Conservation (phyloP, 108 stramenopile species). For the Fragilariopsis cylindrus region DNA sequence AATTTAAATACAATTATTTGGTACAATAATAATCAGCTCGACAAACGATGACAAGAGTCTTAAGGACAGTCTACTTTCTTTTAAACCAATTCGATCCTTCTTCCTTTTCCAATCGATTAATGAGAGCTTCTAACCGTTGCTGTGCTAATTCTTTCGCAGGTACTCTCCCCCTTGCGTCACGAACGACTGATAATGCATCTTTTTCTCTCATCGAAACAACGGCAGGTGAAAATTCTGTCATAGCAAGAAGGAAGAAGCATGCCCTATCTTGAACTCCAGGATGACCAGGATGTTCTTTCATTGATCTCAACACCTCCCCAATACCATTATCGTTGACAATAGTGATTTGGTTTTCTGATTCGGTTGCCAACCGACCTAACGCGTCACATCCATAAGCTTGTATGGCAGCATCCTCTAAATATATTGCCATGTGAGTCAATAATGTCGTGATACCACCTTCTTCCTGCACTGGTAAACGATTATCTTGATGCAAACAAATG, state of each 20-base stretch:
- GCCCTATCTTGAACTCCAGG: constrained; percentile 33
- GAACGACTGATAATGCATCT: constrained; percentile 4
- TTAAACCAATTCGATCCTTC: constrained; percentile 11
- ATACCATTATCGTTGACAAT: constrained; percentile 14
- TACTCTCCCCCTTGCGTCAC: constrained; percentile 15
- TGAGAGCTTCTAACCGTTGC: constrained; percentile 12
- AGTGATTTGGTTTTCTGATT: neutral
- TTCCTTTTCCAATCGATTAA: constrained; percentile 19
- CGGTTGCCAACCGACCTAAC: constrained; percentile 22
- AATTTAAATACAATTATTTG: no score
- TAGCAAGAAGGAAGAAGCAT: constrained; percentile 21
- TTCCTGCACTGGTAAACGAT: constrained; percentile 21
- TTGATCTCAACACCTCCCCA: constrained; percentile 10
- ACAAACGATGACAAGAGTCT: no score
- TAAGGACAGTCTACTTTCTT: neutral
- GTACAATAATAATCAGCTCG: no score
- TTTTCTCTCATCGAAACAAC: constrained; percentile 9
- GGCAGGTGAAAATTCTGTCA: constrained; percentile 12
- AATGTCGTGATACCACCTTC: constrained; percentile 24
- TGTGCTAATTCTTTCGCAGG: constrained; percentile 22
- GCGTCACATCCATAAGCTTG: constrained; percentile 31
- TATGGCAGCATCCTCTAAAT: constrained; percentile 20
- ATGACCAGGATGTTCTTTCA: constrained; percentile 25
- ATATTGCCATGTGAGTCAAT: constrained; percentile 15
- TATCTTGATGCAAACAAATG: constrained; percentile 38